Base-by-base conservation (phyloP, 495 filamentous ascomycete genomes). In the Neurospora sp. region DNA sequence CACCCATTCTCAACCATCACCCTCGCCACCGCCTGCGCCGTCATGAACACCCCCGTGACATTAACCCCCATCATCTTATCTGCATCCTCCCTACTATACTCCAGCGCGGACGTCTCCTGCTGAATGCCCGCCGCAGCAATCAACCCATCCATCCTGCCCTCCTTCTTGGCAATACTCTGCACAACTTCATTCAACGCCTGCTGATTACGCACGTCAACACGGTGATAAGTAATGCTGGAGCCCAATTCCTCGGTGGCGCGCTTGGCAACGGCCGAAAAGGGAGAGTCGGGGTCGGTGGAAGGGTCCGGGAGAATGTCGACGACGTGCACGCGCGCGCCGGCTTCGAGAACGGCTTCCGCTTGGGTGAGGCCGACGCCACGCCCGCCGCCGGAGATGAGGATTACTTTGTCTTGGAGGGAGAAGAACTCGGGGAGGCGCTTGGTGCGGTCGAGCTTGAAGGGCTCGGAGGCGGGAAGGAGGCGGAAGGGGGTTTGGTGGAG, bases 51-150 rank as follows among this genome's bases (percentile, higher is more conserved):
- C 12, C 92, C 92, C 35, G 90, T 93, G 69, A 92, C 89, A 79
- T 94, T 94, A 73, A 93, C 88, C 42, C 87, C 84, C 79, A 94
- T 83, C 81, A 94, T 92, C 68, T 86, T 87, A 73, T 93, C 87
- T 3, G 76, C 70, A 39, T 91, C 89, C 68, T 86, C 86, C 3
- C 86, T 86, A 12, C 87, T 87, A 79, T 93, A 92, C 70, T 93
- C 89, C 70, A 93, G 82, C 1, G 91, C 90, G 5, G 86, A 77
- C 9, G 89, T 90, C 75, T 93, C 89, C 77, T 94, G 90, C 79
- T 94, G 91, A 76, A 93, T 90, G 8, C 90, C 91, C 3, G 92
- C 93, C 12, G 92, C 92, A n/a, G 92, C 92, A 73, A 96, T 88
- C 39, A 96, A 80, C 1, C 93, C 93, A 77, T 96, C 92, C 16